Evolutionary conservation across 2,329 filamentous ascomycete genomes (phyloP).

Genomic region (Botrytis fabae): DNA sequence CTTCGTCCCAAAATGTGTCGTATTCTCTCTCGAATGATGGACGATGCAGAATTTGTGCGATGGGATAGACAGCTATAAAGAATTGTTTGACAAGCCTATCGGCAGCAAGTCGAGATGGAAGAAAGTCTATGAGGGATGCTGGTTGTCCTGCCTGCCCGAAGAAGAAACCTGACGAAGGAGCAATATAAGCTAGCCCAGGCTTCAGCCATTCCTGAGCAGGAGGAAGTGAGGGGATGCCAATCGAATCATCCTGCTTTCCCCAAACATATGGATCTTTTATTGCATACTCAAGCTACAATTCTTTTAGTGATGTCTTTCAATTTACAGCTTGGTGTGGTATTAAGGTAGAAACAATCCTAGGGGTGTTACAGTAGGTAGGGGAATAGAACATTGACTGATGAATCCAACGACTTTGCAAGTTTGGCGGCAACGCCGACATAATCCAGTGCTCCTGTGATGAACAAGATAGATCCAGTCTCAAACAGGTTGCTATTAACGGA

Average conservation of each 20-base stretch:
- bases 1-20: slow-evolving; percentile 62
- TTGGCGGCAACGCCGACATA: too few relatives aligned
- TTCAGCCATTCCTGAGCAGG: slow-evolving; percentile 55
- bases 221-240: slow-evolving; percentile 25
- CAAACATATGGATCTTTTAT: slow-evolving; percentile 8
- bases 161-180: slow-evolving; percentile 62
- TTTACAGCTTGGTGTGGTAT: too few relatives aligned
- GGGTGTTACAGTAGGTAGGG: too few relatives aligned
- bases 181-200: slow-evolving; percentile 65
- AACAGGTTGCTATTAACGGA: neutral
- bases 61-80: slow-evolving; percentile 65
- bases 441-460: neutral
- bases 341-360: neutral
- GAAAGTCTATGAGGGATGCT: slow-evolving; percentile 56
- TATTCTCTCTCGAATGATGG: slow-evolving; percentile 49
- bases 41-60: slow-evolving; percentile 67
- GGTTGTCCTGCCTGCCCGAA: slow-evolving; percentile 55
- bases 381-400: too few relatives aligned
- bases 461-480: neutral
- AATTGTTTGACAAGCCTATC: slow-evolving; percentile 67
- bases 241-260: neutral
- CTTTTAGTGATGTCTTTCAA: neutral
- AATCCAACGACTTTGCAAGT: neutral
- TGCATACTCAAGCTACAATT: slow-evolving; percentile 10
- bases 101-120: slow-evolving; percentile 58